Base-by-base conservation (phyloP, 106 monocot genomes). In the Apostasia shenzhenica region DNA sequence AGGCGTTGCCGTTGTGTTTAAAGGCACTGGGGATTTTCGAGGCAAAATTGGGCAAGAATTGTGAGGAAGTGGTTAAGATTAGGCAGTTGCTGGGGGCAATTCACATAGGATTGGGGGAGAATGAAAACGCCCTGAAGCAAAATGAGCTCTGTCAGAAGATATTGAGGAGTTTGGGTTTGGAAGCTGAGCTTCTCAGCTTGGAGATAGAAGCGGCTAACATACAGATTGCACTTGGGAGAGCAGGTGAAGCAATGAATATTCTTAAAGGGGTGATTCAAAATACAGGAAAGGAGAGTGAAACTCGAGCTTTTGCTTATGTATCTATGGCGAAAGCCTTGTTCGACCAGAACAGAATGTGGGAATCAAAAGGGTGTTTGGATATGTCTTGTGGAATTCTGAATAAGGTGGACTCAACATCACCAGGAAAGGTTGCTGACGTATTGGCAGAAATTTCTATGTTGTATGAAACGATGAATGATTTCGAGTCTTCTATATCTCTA, bases 401-500 rank as follows among this genome's bases (percentile, higher is more conserved):
- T 53, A 82, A 78, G 55, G 75, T 67, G 63, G 86, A 84, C 55
- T 63, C 46, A 2, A 42, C 40, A 1, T 61, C 56, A 41, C 77
- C 86, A 12, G 62, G 45, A 14, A 82, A 79, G 76, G 82, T 89
- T 57, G 79, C 80, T 4, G 92, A 87, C 59, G 74, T 77, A 6
- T 97, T 89, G 55, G 78, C 85, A 1, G 95, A 92, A 57, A 81
- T 89, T 48, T 73, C 92, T 3, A 84, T 86, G 86, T 55, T 97
- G 67, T 97, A 89, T 66, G 95, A 97, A 73, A 70, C 80, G 10
- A 86, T 89, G 84, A 81, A 73, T 73, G 89, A 92, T 48, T 97
- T 89, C 60, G 82, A 86, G 57, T 83, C 78, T 42, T 75, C 91
- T 55, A 45, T 97, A 54, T 82, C 79, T 52, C 55, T 89, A 46